Percentiles rank a stretch among this genome's conserved stretches.
Conservation (phyloP, 345 rosid species). For the Arabidopsis suecica region DNA sequence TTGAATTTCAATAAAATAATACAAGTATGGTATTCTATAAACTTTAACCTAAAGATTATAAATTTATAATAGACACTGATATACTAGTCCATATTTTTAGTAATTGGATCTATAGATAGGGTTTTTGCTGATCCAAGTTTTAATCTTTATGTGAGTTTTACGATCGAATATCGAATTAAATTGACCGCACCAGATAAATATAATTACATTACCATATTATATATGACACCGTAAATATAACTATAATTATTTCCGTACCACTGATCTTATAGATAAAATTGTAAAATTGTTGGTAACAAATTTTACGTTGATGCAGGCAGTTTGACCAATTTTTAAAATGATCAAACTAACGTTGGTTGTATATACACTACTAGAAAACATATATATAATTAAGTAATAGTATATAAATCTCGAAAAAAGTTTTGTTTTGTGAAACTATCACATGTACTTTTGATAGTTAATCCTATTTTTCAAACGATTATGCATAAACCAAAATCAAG, state of each 20-base stretch:
- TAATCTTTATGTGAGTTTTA: slow-evolving; percentile 12
- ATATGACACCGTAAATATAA: neutral
- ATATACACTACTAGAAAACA: neutral
- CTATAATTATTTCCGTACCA: neutral
- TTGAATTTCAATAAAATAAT: slow-evolving; percentile 27
- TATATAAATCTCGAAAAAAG: neutral
- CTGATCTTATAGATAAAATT: neutral
- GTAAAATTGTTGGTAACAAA: neutral
- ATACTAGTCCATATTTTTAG: slow-evolving; percentile 2
- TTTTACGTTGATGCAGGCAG: neutral
- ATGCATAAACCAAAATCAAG: neutral
- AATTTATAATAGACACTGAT: neutral
- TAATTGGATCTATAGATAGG: slow-evolving; percentile 25
- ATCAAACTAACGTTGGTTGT: neutral
- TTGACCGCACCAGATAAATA: neutral
- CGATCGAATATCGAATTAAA: neutral
- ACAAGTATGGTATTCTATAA: neutral
- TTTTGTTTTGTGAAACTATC: slow-evolving; percentile 5
- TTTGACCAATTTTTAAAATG: neutral
- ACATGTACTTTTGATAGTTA: neutral
- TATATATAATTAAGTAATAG: no score
- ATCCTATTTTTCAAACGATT: slow-evolving; percentile 1
- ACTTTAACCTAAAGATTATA: slow-evolving; percentile 1
- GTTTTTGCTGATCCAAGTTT: slow-evolving; percentile 39
- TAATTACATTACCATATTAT: neutral